phyloP scores from a whole-genome alignment of 129 eudicot genomes.

The Flaveria robusta region DNA sequence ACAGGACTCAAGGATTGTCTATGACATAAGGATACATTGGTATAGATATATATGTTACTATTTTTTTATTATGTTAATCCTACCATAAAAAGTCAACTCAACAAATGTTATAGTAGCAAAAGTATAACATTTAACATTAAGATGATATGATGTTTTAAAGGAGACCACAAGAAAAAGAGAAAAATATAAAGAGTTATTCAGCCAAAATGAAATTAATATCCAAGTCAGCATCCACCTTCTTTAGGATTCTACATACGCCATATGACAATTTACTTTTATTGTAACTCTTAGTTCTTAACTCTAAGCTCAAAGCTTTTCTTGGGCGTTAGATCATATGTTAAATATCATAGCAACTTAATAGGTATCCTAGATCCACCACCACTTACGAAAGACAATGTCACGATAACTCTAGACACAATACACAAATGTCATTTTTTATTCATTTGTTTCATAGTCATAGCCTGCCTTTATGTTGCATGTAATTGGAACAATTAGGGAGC shows the following conservation, averaged over 20 bases:
- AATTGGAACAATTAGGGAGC: conserved; percentile 13
- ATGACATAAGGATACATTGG: not conserved
- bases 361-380: not conserved
- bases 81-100: not conserved
- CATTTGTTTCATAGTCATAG: not conserved
- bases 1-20: not conserved
- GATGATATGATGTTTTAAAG: not conserved
- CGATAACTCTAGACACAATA: not conserved
- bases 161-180: not conserved
- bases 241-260: conserved; percentile 5
- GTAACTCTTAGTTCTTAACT: not conserved
- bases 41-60: not conserved
- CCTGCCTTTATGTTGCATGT: conserved; percentile 2
- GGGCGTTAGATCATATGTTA: not conserved
- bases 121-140: not conserved
- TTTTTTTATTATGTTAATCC: not conserved
- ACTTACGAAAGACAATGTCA: not conserved
- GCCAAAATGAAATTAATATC: not conserved
- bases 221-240: conserved; percentile 1
- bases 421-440: not conserved
- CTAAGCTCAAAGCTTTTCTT: not conserved
- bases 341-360: not conserved
- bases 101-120: not conserved
- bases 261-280: not conserved
- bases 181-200: not conserved